A percentile compares a stretch with the other conserved stretches of the same genome.
Evolutionary conservation across 352 stramenopile species (phyloP).

Genomic region (Globisporangium heterothallicum): DNA sequence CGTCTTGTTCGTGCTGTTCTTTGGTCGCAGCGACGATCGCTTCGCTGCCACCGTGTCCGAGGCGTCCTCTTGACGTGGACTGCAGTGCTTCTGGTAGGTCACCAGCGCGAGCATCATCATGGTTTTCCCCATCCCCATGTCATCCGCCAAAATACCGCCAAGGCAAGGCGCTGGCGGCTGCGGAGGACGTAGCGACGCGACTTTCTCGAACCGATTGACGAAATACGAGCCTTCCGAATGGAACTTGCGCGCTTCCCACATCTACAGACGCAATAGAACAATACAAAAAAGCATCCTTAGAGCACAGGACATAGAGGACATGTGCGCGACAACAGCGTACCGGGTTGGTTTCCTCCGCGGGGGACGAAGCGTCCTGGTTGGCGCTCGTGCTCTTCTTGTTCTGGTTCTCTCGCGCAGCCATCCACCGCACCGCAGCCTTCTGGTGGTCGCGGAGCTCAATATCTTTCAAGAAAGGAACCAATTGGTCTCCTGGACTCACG

Average conservation of each 20-base stretch:
- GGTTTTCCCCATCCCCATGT: conserved; percentile 90
- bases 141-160: conserved; percentile 86
- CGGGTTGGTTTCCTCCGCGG: conserved; percentile 38
- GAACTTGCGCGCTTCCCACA: conserved; percentile 70
- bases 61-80: background rate
- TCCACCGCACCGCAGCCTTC: conserved; percentile 79
- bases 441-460: conserved; percentile 80
- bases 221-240: conserved; percentile 49
- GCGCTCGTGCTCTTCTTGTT: conserved; percentile 10
- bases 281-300: background rate
- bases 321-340: conserved; percentile 37
- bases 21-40: background rate
- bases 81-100: conserved; percentile 42
- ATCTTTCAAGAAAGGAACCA: conserved; percentile 45
- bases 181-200: conserved; percentile 53
- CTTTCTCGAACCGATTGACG: conserved; percentile 81
- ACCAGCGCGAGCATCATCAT: conserved; percentile 76
- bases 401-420: conserved; percentile 77
- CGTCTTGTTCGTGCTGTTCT: conserved; percentile 32
- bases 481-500: conserved; percentile 24
- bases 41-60: background rate
- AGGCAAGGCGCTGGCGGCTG: conserved; percentile 49
- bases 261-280: conserved; percentile 20
- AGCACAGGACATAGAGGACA: too few species aligned
- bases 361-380: conserved; percentile 12